phyloP scores from a whole-genome alignment of 2,329 filamentous ascomycete species.

The Ophiostoma sp. region DNA sequence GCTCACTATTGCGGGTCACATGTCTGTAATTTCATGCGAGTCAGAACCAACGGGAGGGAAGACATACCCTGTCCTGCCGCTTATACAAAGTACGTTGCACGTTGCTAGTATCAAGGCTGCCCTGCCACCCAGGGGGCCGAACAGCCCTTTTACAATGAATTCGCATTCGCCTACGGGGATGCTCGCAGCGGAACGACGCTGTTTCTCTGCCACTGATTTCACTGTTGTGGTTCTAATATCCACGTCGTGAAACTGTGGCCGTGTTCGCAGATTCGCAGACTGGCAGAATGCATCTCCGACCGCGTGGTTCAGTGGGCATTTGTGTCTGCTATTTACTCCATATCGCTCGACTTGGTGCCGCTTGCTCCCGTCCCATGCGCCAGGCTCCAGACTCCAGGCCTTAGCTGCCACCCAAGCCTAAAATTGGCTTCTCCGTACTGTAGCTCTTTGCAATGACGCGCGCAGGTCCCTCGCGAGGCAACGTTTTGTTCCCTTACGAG shows the following conservation, averaged over 20 bases:
- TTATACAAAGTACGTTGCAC: background rate
- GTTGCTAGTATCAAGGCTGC: background rate
- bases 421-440: background rate
- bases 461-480: background rate
- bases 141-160: too few species aligned
- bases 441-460: background rate
- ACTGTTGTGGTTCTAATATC: too few species aligned
- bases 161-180: too few species aligned
- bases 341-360: conserved; percentile 4
- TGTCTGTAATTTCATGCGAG: conserved; percentile 5
- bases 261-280: too few species aligned
- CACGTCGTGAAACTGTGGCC: too few species aligned
- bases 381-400: background rate
- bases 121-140: too few species aligned
- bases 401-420: background rate
- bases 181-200: too few species aligned
- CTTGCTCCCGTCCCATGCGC: background rate
- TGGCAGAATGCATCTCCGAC: background rate
- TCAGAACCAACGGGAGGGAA: conserved; percentile 7
- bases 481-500: background rate
- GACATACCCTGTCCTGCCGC: conserved; percentile 5
- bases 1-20: conserved; percentile 6
- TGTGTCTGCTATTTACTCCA: background rate
- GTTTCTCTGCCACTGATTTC: too few species aligned
- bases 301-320: background rate